A percentile compares a stretch with the other conserved stretches of the same genome.
Evolutionary conservation across 2,329 filamentous ascomycete genomes (phyloP).

Genomic region (Trichoderma polysporum): DNA sequence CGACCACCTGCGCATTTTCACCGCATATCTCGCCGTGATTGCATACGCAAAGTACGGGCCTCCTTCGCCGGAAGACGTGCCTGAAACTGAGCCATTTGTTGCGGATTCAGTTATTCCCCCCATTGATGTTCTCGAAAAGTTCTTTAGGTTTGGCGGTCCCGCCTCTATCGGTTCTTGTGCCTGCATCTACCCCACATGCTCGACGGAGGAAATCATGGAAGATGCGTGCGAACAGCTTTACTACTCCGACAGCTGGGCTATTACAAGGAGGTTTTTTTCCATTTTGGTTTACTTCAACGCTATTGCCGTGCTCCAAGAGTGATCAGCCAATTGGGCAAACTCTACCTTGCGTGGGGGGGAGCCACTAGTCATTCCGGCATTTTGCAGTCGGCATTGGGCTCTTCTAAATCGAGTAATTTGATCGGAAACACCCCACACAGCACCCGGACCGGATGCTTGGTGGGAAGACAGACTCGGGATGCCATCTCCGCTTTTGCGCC

Average conservation of each 20-base stretch:
- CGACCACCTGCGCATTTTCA: constrained; percentile 35
- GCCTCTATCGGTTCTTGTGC: constrained; percentile 25
- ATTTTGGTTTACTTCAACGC: constrained; percentile 24
- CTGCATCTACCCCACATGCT: neutral
- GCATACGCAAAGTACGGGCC: constrained; percentile 30
- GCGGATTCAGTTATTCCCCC: constrained; percentile 22
- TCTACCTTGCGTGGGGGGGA: no score
- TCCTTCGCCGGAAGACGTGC: neutral
- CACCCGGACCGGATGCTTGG: no score
- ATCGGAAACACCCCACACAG: no score
- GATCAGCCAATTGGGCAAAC: no score
- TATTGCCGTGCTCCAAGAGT: constrained; percentile 26
- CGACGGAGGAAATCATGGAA: constrained; percentile 23
- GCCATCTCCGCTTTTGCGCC: no score
- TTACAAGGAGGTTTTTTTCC: constrained; percentile 31
- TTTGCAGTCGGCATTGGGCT: no score
- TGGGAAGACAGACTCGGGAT: no score
- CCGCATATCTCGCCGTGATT: constrained; percentile 34
- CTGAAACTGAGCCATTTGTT: constrained; percentile 12
- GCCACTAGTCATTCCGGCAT: no score
- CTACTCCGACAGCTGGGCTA: constrained; percentile 29
- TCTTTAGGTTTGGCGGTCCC: neutral
- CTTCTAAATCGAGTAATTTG: no score
- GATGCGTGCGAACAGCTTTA: constrained; percentile 30
- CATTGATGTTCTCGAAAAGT: neutral